Percentiles rank a stretch among this genome's conserved stretches.
Evolutionary conservation across 2,329 filamentous ascomycete genomes (phyloP).

Genomic region (Diaporthe aspalathi): DNA sequence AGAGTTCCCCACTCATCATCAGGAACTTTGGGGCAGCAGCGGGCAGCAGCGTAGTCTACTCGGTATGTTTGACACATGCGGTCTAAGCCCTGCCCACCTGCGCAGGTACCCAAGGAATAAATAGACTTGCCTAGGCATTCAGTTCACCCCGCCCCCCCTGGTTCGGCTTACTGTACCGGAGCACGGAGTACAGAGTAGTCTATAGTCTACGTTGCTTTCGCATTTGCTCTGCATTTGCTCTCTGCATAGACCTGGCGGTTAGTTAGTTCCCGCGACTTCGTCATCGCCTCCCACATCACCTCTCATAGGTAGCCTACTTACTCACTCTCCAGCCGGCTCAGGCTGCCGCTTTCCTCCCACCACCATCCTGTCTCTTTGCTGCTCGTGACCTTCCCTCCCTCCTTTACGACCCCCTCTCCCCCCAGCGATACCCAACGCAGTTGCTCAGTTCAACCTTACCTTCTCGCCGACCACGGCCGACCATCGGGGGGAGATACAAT

Average conservation of each 20-base stretch:
- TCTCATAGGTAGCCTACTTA: slow-evolving; percentile 10
- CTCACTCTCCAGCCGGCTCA: slow-evolving; percentile 8
- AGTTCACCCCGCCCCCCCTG: neutral
- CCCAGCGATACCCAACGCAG: neutral
- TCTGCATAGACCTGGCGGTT: slow-evolving; percentile 13
- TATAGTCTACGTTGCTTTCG: too few species aligned
- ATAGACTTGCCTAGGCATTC: slow-evolving; percentile 1
- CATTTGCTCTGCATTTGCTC: too few species aligned
- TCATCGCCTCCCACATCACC: slow-evolving; percentile 32
- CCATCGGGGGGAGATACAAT: neutral
- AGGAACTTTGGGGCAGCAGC: slow-evolving; percentile 8
- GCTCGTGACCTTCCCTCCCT: slow-evolving; percentile 10
- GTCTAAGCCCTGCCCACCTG: slow-evolving; percentile 1
- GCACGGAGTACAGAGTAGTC: too few species aligned
- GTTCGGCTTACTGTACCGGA: slow-evolving; percentile 19
- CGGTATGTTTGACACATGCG: slow-evolving; percentile 20
- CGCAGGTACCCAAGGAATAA: neutral
- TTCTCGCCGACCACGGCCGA: neutral
- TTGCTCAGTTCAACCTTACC: neutral
- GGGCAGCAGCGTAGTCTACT: neutral
- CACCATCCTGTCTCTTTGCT: slow-evolving; percentile 3
- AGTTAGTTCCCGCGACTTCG: slow-evolving; percentile 19
- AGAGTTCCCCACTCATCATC: slow-evolving; percentile 15
- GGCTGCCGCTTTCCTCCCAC: slow-evolving; percentile 7
- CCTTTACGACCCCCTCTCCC: neutral